A percentile compares a stretch with the other conserved stretches of the same genome.
Evolutionary conservation across 106 monocot species (phyloP).

Genomic region (Acorus calamus): DNA sequence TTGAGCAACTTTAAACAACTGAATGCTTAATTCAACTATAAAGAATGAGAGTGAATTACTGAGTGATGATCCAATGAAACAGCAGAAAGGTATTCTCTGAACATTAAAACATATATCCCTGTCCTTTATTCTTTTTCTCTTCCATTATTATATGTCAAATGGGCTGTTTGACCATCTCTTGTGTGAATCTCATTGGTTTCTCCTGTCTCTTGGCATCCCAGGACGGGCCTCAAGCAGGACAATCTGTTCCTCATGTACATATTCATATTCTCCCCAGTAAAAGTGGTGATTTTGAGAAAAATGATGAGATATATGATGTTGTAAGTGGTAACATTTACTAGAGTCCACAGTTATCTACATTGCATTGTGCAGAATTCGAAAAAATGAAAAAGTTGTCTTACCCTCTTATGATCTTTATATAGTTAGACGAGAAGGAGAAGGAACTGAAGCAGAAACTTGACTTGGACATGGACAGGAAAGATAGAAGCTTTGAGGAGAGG

Average conservation of each 20-base stretch:
- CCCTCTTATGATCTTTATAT: conserved; percentile 1
- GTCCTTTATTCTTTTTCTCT: too few relatives aligned
- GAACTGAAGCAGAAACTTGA: conserved; percentile 76
- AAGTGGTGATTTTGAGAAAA: conserved; percentile 79
- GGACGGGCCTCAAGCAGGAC: conserved; percentile 95
- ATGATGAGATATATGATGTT: conserved; percentile 88
- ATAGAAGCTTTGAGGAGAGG: conserved; percentile 67
- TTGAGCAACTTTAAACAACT: too few relatives aligned
- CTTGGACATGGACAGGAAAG: conserved; percentile 67
- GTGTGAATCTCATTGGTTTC: neutral
- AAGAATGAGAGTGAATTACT: too few relatives aligned
- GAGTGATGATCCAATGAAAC: too few relatives aligned
- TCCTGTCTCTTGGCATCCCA: conserved; percentile 13
- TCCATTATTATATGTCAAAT: too few relatives aligned
- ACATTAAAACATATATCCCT: too few relatives aligned
- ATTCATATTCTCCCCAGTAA: conserved; percentile 89
- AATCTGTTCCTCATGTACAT: conserved; percentile 90
- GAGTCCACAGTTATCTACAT: too few relatives aligned
- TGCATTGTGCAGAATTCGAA: too few relatives aligned
- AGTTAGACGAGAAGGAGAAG: conserved; percentile 76
- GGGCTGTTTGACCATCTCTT: neutral
- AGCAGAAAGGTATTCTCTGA: too few relatives aligned
- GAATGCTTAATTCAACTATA: too few relatives aligned
- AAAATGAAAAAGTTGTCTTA: neutral
- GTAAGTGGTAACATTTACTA: conserved; percentile 21